Base-by-base conservation (phyloP, 352 stramenopile genomes). In the Pythium periplocum region DNA sequence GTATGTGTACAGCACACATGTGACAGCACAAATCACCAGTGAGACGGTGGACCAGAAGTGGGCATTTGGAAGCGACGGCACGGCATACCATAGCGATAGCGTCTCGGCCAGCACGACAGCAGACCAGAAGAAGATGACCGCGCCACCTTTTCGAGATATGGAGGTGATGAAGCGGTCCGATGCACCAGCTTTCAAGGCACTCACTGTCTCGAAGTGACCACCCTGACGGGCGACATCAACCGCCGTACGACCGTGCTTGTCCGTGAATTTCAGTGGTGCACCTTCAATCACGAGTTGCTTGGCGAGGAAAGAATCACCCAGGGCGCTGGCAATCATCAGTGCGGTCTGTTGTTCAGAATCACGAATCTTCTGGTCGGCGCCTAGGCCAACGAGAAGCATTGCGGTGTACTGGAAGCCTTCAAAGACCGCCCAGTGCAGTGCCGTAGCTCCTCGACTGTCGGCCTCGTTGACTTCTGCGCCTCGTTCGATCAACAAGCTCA, bases 281-380 rank as follows among this genome's bases (percentile, higher is more conserved):
- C 80, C 83, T 75, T 93, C 83, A 7, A 93, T 62, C 12, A 93
- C 83, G 5, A 93, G 73, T 51, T 93, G 83, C 63, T 93, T 93
- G 31, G 79, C 74, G 12, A 93, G 57, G 47, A 91, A 93, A 0
- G 83, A 65, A 48, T 93, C 83, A 32, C 82, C 82, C 0, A 93
- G 53, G n/a, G 83, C 81, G 33, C 69, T 77, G 9, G 83, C 83
- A 48, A 93, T 90, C 83, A 93, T 93, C 4, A 93, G 61, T 31
- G 83, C 64, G 32, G 83, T 93, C 52, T 93, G 83, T 17, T 76
- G 64, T 63, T 91, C 80, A 4, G 78, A 76, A 48, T 93, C 83
- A 32, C 77, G 73, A 35, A 81, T 63, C 6, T 48, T 39, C 60
- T 83, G 71, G 59, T 77, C 61, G 0, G 75, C 72, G 52, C 59